Evolutionary conservation across 345 rosid genomes (phyloP).

Genomic region (Citrus sinensis): DNA sequence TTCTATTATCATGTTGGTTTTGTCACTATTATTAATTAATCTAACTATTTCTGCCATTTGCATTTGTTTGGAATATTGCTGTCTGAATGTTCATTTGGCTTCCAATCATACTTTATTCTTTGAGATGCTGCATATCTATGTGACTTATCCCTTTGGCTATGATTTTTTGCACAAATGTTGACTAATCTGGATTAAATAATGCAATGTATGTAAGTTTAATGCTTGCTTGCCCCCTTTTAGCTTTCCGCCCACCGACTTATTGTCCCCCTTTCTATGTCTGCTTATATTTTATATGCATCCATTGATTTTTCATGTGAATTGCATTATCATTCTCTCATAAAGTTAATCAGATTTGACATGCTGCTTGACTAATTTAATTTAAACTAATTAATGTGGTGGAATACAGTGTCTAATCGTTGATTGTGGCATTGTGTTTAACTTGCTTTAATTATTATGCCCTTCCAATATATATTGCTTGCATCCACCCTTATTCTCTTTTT

Average conservation of each 20-base stretch:
- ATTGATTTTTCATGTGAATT: slow-evolving; percentile 22
- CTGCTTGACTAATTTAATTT: slow-evolving; percentile 3
- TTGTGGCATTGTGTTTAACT: slow-evolving; percentile 1
- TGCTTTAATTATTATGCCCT: background rate
- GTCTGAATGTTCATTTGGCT: slow-evolving; percentile 18
- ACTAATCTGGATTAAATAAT: slow-evolving; percentile 20
- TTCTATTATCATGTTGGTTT: background rate
- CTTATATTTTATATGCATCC: background rate
- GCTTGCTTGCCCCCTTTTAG: slow-evolving; percentile 2
- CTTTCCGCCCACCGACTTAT: slow-evolving; percentile 24
- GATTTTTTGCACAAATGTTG: slow-evolving; percentile 22
- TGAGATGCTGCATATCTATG: slow-evolving; percentile 16
- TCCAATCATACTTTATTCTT: slow-evolving; percentile 16
- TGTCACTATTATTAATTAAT: slow-evolving; percentile 2
- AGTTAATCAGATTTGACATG: slow-evolving; percentile 1
- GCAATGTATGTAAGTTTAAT: slow-evolving; percentile 12
- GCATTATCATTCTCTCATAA: slow-evolving; percentile 5
- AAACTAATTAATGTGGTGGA: background rate
- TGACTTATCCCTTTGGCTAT: slow-evolving; percentile 17
- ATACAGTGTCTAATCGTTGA: background rate
- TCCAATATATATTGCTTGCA: background rate
- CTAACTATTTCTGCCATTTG: background rate
- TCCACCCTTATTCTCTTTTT: background rate
- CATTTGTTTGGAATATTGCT: slow-evolving; percentile 16
- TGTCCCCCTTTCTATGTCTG: slow-evolving; percentile 18